Base-by-base conservation (phyloP, 1,284 basidiomycete species). In the Gomphus bonarii region DNA sequence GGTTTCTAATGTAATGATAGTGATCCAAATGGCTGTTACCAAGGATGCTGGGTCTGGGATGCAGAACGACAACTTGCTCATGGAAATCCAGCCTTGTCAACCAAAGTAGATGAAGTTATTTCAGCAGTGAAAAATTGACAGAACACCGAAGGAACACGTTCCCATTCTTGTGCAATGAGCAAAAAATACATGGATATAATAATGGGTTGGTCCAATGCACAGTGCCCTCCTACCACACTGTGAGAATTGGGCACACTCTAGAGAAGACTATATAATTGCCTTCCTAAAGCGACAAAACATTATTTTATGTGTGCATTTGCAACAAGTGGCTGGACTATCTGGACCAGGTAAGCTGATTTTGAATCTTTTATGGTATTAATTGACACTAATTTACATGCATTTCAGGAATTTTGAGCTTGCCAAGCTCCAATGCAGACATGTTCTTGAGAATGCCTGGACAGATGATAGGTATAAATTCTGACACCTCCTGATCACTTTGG, bases 381-480 rank as follows among this genome's bases (percentile, higher is more conserved):
- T 33, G 31, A n/a, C 31, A 4, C 43, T 18, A n/a, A 38, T 2
- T 20, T 14, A 55, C 44, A 42, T 46, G 20, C 31, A 8, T n/a
- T 30, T 20, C 20, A 70, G 69, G 40, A 63, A 64, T 58, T 69
- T 67, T 54, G 69, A 71, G 58, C 47, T 63, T 6, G 59, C 62
- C 28, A 60, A 59, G n/a, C 35, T 71, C 0, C 65, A 65, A 49
- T n/a, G 52, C 11, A 52, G 56, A 9, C 62, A 69, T 52, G 40
- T 69, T 7, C 57, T 48, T 14, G 49, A 55, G 1, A 43, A 60
- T 50, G 60, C 54, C 11, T 38, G 35, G 5, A 49, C 58, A 25
- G 33, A 50, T 42, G 47, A 51, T 44, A 38, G 22, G 18, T 50
- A 38, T 49, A 50, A 18, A 14, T 43, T 40, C n/a, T 18, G 28